phyloP scores from a whole-genome alignment of 2,329 filamentous ascomycete genomes.

The Talaromyces sp. region DNA sequence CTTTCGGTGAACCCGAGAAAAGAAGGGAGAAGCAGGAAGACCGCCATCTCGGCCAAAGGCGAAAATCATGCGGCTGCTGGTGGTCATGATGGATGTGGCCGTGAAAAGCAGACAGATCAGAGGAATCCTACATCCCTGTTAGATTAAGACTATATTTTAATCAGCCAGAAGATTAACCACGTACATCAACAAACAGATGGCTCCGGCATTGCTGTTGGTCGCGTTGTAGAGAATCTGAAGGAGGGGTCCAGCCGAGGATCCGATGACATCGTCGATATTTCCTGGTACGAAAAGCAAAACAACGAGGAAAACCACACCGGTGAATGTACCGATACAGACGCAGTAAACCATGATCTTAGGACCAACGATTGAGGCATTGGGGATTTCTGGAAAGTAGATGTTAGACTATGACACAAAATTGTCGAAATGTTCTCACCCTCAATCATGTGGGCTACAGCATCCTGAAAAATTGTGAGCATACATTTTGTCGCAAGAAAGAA shows the following conservation, averaged over 20 bases:
- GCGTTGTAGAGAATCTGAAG: constrained; percentile 59
- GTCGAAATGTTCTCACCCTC: constrained; percentile 26
- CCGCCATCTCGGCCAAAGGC: constrained; percentile 63
- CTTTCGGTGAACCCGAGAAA: constrained; percentile 55
- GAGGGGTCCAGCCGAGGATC: constrained; percentile 51
- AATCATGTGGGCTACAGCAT: constrained; percentile 48
- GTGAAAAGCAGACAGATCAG: constrained; percentile 60
- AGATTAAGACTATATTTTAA: neutral
- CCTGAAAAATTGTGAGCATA: constrained; percentile 18
- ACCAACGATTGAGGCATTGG: constrained; percentile 46
- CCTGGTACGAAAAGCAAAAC: constrained; percentile 60
- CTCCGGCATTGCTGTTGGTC: constrained; percentile 55
- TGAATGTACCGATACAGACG: constrained; percentile 56
- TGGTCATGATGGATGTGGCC: constrained; percentile 59
- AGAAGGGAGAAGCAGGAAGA: constrained; percentile 55
- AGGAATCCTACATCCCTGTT: constrained; percentile 41
- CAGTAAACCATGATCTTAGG: constrained; percentile 63
- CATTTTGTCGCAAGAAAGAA: neutral
- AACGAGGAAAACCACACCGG: constrained; percentile 57
- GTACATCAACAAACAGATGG: constrained; percentile 58
- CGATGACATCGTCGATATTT: constrained; percentile 52
- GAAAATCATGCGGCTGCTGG: constrained; percentile 60
- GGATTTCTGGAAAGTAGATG: constrained; percentile 27
- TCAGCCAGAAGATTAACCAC: constrained; percentile 7
- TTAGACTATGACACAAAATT: neutral